Conservation (phyloP, 257 asterid genomes). For the Lavandula angustifolia region DNA sequence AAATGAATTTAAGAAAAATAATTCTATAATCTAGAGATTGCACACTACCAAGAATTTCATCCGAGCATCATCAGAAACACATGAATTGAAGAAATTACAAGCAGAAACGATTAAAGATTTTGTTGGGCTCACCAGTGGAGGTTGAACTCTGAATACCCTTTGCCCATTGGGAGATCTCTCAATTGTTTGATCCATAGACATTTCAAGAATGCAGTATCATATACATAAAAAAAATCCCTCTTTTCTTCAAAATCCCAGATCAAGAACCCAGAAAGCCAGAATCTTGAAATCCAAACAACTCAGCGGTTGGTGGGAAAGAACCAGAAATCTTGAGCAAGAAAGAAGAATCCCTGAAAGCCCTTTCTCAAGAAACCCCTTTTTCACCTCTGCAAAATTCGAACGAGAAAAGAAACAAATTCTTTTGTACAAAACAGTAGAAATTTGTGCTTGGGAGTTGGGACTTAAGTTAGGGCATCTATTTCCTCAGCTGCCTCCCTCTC, state of each 20-base stretch:
- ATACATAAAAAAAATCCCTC: slow-evolving; percentile 35
- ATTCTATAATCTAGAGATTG: not conserved
- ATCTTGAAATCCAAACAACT: slow-evolving; percentile 45
- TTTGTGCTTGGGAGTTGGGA: slow-evolving; percentile 49
- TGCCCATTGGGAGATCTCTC: slow-evolving; percentile 76
- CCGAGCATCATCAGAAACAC: slow-evolving; percentile 29
- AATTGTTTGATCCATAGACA: slow-evolving; percentile 59
- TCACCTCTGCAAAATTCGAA: slow-evolving; percentile 50
- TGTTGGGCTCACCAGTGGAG: slow-evolving; percentile 75
- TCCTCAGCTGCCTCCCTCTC: slow-evolving; percentile 24
- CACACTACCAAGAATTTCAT: slow-evolving; percentile 40
- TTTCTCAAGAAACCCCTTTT: slow-evolving; percentile 21
- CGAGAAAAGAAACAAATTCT: slow-evolving; percentile 33
- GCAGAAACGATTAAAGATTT: slow-evolving; percentile 26
- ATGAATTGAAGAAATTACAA: slow-evolving; percentile 18
- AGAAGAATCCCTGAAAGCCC: slow-evolving; percentile 40
- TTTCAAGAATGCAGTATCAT: slow-evolving; percentile 42
- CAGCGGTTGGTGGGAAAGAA: slow-evolving; percentile 28
- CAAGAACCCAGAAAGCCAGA: slow-evolving; percentile 42
- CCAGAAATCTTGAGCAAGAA: slow-evolving; percentile 24
- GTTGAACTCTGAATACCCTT: slow-evolving; percentile 83
- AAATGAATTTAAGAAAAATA: slow-evolving; percentile 7
- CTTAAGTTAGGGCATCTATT: slow-evolving; percentile 42
- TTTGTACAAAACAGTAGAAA: slow-evolving; percentile 38
- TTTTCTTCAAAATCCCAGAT: slow-evolving; percentile 43